A percentile compares a stretch with the other conserved stretches of the same genome.
phyloP scores from a whole-genome alignment of 1,139 yeast species.

The Yamadazyma oceani region DNA sequence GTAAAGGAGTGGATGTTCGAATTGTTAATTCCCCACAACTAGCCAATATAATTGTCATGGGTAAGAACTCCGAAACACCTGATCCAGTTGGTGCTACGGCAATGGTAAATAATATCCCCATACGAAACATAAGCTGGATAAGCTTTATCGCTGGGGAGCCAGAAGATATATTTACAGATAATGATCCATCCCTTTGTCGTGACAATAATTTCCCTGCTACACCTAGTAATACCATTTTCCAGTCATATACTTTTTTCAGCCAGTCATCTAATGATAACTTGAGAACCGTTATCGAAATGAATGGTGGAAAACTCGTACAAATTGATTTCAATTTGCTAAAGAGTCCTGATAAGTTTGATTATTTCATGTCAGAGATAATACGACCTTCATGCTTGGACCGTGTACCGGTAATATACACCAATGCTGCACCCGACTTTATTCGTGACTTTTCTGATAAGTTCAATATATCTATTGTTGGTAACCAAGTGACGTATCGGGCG shows the following conservation, averaged over 20 bases:
- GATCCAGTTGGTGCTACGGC: constrained; percentile 8
- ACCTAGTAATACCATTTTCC: too few species aligned
- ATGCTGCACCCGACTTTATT: too few species aligned
- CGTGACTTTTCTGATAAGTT: neutral
- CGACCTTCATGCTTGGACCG: too few species aligned
- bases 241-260: neutral
- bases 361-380: too few species aligned
- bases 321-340: too few species aligned
- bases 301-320: too few species aligned
- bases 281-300: too few species aligned
- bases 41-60: constrained; percentile 7
- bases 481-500: neutral
- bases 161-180: neutral
- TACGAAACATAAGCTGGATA: constrained; percentile 11
- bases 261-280: neutral
- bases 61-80: neutral
- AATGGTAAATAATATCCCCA: constrained; percentile 8
- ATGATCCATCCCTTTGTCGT: neutral
- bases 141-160: neutral
- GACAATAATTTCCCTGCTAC: too few species aligned
- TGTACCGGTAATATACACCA: too few species aligned
- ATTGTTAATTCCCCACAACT: constrained; percentile 18
- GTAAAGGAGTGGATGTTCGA: constrained; percentile 25
- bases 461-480: neutral
- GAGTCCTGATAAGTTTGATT: too few species aligned